Percentiles rank a stretch among this genome's conserved stretches.
Conservation (phyloP, 1,139 yeast genomes). For the Taiozyma onychis region DNA sequence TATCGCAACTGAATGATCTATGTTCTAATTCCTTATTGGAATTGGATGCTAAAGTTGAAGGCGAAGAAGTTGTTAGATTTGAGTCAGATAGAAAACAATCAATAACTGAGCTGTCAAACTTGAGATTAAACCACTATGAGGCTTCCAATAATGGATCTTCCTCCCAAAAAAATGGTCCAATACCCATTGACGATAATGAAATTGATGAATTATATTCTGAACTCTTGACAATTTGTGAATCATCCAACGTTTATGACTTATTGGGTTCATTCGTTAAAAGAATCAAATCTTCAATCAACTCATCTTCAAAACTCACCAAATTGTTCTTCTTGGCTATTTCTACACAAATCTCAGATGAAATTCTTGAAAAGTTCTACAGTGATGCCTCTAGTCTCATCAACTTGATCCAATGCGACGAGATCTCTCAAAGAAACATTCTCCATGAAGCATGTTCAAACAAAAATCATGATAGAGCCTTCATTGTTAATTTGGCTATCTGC, state of each 20-base stretch:
- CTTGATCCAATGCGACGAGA: conserved; percentile 34
- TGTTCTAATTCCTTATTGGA: conserved; percentile 76
- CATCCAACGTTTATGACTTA: conserved; percentile 29
- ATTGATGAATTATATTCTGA: conserved; percentile 65
- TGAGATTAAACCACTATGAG: conserved; percentile 7
- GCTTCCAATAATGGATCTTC: conserved; percentile 1
- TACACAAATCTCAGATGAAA: conserved; percentile 34
- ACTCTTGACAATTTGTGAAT: conserved; percentile 53
- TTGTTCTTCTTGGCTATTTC: conserved; percentile 61
- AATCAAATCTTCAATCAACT: conserved; percentile 34
- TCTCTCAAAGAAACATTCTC: conserved; percentile 31
- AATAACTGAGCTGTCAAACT: conserved; percentile 17
- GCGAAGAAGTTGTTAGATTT: conserved; percentile 42
- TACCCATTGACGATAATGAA: conserved; percentile 28
- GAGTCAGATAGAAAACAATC: conserved; percentile 18
- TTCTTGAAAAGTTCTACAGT: conserved; percentile 32
- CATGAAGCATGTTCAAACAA: conserved; percentile 35
- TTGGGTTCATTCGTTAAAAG: conserved; percentile 47
- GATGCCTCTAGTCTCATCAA: conserved; percentile 32
- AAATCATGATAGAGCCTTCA: conserved; percentile 29
- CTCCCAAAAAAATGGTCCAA: conserved; percentile 2
- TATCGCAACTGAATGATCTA: conserved; percentile 77
- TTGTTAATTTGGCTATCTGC: conserved; percentile 22
- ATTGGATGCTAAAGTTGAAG: conserved; percentile 80
- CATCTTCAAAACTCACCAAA: conserved; percentile 48